Percentiles rank a stretch among this genome's conserved stretches.
These are phyloP conservation scores for Acanthamoeba quina DNA, from an alignment of 208 protist species.

Conservation along the genomic window DNA sequence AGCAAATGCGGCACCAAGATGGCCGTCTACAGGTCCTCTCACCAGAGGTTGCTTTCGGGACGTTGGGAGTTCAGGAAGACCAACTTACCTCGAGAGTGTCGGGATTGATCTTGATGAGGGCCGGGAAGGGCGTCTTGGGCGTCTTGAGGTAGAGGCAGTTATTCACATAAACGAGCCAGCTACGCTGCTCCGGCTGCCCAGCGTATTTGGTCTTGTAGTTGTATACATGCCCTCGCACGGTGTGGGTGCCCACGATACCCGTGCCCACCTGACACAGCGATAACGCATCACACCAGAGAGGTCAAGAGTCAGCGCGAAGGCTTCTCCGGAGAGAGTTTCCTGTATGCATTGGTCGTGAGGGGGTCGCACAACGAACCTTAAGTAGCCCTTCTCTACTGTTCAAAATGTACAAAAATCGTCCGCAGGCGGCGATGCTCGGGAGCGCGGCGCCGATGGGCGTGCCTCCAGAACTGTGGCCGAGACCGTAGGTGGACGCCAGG, in stretches of 20 bases:
- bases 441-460: not conserved
- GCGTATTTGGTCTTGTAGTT: slow-evolving; percentile 41
- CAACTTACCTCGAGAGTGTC: slow-evolving; percentile 23
- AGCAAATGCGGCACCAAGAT: too few relatives aligned
- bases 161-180: slow-evolving; percentile 32
- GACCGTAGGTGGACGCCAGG: not conserved
- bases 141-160: slow-evolving; percentile 9
- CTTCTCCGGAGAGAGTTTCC: too few relatives aligned
- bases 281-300: not conserved
- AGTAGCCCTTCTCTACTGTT: not conserved
- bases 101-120: slow-evolving; percentile 29
- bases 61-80: too few relatives aligned
- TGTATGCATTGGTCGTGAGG: too few relatives aligned
- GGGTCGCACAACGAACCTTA: not conserved
- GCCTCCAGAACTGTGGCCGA: not conserved
- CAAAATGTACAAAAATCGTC: slow-evolving; percentile 26
- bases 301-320: not conserved
- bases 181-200: not conserved
- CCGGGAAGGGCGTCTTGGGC: not conserved
- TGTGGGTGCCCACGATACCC: slow-evolving; percentile 18
- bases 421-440: not conserved
- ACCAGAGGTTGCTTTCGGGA: not conserved
- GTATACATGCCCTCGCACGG: slow-evolving; percentile 17
- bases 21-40: too few relatives aligned
- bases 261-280: slow-evolving; percentile 18